These are phyloP conservation scores for Linnemannia exigua DNA, from an alignment of 192 early-diverging fungal species.

Conservation along the genomic window DNA sequence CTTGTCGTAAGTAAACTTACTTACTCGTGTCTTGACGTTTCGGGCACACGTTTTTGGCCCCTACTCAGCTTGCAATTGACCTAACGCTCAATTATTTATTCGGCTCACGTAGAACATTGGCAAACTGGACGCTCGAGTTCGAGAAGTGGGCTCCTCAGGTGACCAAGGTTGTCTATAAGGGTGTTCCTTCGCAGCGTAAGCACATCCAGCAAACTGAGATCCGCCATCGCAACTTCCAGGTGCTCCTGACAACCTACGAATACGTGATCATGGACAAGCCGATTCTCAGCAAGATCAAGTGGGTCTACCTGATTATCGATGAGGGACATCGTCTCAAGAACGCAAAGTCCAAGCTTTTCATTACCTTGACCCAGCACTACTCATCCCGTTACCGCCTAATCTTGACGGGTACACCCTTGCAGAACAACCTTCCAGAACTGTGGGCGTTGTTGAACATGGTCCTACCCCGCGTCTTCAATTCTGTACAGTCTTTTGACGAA, in stretches of 20 bases:
- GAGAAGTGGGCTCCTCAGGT: slow-evolving; percentile 98
- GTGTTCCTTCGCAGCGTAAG: slow-evolving; percentile 80
- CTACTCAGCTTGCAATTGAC: background rate
- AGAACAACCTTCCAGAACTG: slow-evolving; percentile 97
- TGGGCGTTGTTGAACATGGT: slow-evolving; percentile 98
- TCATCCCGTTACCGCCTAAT: slow-evolving; percentile 92
- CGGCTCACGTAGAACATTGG: slow-evolving; percentile 72
- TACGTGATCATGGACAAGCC: slow-evolving; percentile 95
- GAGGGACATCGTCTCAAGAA: slow-evolving; percentile 99
- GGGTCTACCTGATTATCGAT: slow-evolving; percentile 99
- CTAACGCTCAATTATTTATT: background rate
- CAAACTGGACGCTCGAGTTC: slow-evolving; percentile 98
- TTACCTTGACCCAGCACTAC: slow-evolving; percentile 91
- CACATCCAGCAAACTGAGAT: slow-evolving; percentile 79
- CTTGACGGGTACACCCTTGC: slow-evolving; percentile 98
- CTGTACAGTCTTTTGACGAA: slow-evolving; percentile 97
- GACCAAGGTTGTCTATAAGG: slow-evolving; percentile 94
- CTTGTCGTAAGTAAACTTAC: slow-evolving; percentile 73
- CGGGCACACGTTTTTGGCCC: slow-evolving; percentile 16
- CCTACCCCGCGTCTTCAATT: slow-evolving; percentile 96
- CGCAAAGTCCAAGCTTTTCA: slow-evolving; percentile 86
- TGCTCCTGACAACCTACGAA: slow-evolving; percentile 97
- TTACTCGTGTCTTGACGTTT: slow-evolving; percentile 54
- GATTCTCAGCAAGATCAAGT: slow-evolving; percentile 90
- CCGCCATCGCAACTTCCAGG: slow-evolving; percentile 88